Conservation (phyloP, 176 grass and related monocot species). For the Aegilops speltoides region DNA sequence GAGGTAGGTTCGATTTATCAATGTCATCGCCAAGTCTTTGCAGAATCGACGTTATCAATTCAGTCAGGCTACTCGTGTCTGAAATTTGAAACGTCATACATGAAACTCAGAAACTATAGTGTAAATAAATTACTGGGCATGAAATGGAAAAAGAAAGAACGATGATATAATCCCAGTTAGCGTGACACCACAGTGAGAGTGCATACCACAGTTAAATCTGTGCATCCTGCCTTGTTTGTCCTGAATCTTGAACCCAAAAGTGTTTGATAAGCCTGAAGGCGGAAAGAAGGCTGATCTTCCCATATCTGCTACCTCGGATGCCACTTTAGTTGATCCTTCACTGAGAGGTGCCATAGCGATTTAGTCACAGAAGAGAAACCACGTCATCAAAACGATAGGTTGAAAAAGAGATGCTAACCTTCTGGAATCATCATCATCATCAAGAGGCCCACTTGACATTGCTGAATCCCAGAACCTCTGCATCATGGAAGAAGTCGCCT, state of each 20-base stretch:
- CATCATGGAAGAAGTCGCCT: slow-evolving; percentile 77
- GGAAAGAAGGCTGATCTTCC: slow-evolving; percentile 70
- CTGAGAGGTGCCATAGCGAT: slow-evolving; percentile 37
- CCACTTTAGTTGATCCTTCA: slow-evolving; percentile 81
- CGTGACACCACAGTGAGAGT: neutral
- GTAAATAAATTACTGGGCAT: neutral
- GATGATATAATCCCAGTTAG: neutral
- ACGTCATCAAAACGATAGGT: slow-evolving; percentile 9
- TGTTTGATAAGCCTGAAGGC: slow-evolving; percentile 63
- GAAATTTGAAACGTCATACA: slow-evolving; percentile 26
- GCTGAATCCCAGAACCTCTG: slow-evolving; percentile 98
- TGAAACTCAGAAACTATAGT: slow-evolving; percentile 17
- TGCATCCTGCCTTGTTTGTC: slow-evolving; percentile 96
- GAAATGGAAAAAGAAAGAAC: neutral
- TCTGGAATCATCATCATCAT: slow-evolving; percentile 80
- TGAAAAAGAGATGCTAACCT: slow-evolving; percentile 52
- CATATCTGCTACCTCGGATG: slow-evolving; percentile 69
- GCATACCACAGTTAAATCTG: slow-evolving; percentile 94
- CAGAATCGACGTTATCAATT: slow-evolving; percentile 84
- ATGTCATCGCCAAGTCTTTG: slow-evolving; percentile 85
- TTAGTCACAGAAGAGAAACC: slow-evolving; percentile 13
- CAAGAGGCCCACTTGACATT: slow-evolving; percentile 82
- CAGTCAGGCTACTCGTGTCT: slow-evolving; percentile 80
- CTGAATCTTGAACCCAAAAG: slow-evolving; percentile 95
- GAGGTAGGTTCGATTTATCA: slow-evolving; percentile 78